Conservation (phyloP, 2,329 filamentous ascomycete species). For the Mollisia scopiformis region DNA sequence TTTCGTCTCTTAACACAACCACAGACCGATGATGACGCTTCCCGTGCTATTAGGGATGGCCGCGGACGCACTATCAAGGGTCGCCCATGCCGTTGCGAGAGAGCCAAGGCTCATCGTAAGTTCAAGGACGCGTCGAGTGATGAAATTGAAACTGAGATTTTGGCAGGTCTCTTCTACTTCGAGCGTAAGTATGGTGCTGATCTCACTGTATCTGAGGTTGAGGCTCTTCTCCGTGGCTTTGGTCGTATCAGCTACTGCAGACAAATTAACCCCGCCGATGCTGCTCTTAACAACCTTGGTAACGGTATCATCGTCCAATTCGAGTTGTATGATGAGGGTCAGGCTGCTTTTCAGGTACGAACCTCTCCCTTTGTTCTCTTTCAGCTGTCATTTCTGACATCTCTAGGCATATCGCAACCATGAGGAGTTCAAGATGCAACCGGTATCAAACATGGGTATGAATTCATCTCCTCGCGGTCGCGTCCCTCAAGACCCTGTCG, state of each 20-base stretch:
- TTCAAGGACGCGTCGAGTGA: constrained; percentile 11
- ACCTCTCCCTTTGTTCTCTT: constrained; percentile 25
- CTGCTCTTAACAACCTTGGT: constrained; percentile 31
- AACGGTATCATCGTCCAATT: constrained; percentile 51
- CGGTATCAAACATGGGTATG: constrained; percentile 35
- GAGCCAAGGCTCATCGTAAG: constrained; percentile 61
- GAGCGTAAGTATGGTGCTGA: constrained; percentile 42
- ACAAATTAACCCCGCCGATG: constrained; percentile 28
- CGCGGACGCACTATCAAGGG: constrained; percentile 54
- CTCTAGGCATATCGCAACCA: constrained; percentile 33
- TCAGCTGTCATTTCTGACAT: constrained; percentile 10
- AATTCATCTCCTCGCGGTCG: constrained; percentile 13
- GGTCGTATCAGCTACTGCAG: constrained; percentile 44
- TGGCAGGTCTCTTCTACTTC: constrained; percentile 53
- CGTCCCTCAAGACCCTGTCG: constrained; percentile 9
- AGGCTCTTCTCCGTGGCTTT: constrained; percentile 44
- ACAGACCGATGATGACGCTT: constrained; percentile 53
- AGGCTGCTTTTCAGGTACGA: constrained; percentile 52
- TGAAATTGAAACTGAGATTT: constrained; percentile 4
- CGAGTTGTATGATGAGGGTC: constrained; percentile 51
- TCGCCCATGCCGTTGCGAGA: constrained; percentile 62
- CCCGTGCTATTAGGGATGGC: constrained; percentile 49
- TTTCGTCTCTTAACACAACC: constrained; percentile 30
- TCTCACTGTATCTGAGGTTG: constrained; percentile 48
- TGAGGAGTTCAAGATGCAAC: constrained; percentile 39